phyloP scores from a whole-genome alignment of 257 asterid genomes.

The Echites panduratus region DNA sequence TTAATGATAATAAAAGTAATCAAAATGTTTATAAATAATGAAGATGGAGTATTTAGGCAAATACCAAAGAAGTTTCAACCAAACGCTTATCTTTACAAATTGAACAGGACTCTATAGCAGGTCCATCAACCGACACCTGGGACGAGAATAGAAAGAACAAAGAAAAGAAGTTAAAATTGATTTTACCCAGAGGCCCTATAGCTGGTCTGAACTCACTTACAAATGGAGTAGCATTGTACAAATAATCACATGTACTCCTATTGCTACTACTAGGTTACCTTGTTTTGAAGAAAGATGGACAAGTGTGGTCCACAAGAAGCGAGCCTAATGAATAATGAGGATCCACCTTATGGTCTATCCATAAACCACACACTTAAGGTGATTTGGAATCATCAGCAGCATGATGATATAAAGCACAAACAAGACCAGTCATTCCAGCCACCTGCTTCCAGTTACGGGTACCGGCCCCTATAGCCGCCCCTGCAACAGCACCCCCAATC shows the following conservation, averaged over 20 bases:
- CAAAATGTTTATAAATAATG: too few relatives aligned
- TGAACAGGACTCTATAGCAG: neutral
- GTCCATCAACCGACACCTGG: neutral
- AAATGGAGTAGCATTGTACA: too few relatives aligned
- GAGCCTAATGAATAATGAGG: neutral
- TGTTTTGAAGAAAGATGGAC: neutral
- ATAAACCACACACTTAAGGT: neutral
- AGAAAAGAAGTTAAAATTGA: neutral
- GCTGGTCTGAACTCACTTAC: neutral
- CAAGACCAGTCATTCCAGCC: conserved; percentile 61
- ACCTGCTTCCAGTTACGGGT: conserved; percentile 82
- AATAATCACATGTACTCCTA: neutral
- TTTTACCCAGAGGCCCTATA: neutral
- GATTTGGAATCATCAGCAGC: conserved; percentile 41
- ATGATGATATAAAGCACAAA: conserved; percentile 51
- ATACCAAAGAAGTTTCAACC: too few relatives aligned
- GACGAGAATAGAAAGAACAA: too few relatives aligned
- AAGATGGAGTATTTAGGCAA: too few relatives aligned
- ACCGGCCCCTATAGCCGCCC: conserved; percentile 75
- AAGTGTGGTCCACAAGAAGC: neutral
- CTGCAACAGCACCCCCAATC: conserved; percentile 72
- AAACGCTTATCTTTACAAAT: neutral
- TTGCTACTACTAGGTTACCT: neutral
- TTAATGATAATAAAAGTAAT: too few relatives aligned
- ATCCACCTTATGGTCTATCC: neutral